Conservation (phyloP, 345 rosid genomes). For the Syzygium oleosum region DNA sequence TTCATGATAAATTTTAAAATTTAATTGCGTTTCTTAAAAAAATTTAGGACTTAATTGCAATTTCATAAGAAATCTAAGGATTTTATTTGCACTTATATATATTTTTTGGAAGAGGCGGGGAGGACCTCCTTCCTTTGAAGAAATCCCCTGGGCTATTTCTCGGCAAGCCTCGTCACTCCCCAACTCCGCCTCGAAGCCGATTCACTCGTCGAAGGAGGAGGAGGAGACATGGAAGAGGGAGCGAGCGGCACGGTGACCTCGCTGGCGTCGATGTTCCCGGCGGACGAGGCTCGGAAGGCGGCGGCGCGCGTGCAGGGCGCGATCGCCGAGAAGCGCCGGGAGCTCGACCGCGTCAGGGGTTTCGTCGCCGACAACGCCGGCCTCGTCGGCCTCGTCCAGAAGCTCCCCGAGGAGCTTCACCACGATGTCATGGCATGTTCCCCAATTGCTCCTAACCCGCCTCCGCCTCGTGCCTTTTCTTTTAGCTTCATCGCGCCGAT, state of each 20-base stretch:
- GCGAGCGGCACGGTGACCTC: conserved; percentile 60
- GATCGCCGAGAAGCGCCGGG: conserved; percentile 46
- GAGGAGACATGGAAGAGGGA: conserved; percentile 11
- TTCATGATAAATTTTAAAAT: no score
- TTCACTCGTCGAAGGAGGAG: not conserved
- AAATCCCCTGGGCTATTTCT: not conserved
- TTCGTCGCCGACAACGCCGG: conserved; percentile 56
- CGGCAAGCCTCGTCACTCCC: not conserved
- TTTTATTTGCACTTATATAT: no score
- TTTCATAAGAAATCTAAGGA: no score
- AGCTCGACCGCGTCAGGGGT: conserved; percentile 38
- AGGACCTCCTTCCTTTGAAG: not conserved
- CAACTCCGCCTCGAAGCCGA: not conserved
- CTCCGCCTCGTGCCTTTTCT: not conserved
- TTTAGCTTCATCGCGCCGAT: not conserved
- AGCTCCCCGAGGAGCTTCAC: conserved; percentile 76
- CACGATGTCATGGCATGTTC: conserved; percentile 63
- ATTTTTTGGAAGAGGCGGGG: no score
- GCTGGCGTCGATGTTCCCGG: conserved; percentile 55
- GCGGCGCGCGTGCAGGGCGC: conserved; percentile 56
- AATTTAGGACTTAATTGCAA: no score
- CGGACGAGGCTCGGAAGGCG: conserved; percentile 55
- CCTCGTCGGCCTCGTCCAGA: conserved; percentile 52
- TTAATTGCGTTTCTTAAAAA: no score
- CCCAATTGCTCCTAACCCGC: not conserved